Percentiles rank a stretch among this genome's conserved stretches.
phyloP scores from a whole-genome alignment of 176 grass and related monocot species.

The Carex myosuroides region DNA sequence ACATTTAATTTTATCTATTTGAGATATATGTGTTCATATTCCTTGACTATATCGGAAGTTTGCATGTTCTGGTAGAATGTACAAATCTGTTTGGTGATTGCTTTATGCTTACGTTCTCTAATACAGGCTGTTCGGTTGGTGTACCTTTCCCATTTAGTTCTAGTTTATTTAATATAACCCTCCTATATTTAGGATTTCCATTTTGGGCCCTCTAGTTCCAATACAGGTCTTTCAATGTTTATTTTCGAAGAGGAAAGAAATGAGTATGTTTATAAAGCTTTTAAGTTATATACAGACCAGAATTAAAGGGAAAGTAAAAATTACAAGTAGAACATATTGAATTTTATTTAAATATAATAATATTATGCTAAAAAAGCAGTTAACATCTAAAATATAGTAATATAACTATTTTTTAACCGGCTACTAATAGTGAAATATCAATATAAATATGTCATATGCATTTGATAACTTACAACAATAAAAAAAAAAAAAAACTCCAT shows the following conservation, averaged over 20 bases:
- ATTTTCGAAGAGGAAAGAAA: neutral
- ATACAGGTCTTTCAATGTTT: neutral
- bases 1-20: neutral
- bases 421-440: neutral
- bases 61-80: constrained; percentile 13
- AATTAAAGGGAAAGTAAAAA: neutral
- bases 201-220: neutral
- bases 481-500: too few relatives aligned
- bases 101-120: constrained; percentile 13
- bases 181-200: neutral
- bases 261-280: neutral
- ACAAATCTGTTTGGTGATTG: constrained; percentile 17
- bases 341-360: neutral
- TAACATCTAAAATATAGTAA: too few relatives aligned
- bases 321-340: neutral
- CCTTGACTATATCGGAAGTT: constrained; percentile 2
- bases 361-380: neutral
- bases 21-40: neutral
- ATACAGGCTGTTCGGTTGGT: constrained; percentile 12
- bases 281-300: neutral
- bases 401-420: too few relatives aligned
- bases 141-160: constrained; percentile 18
- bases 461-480: neutral
- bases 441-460: neutral
- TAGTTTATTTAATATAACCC: neutral